Base-by-base conservation (phyloP, 2,329 filamentous ascomycete genomes). In the Amauroascus verrucosus region DNA sequence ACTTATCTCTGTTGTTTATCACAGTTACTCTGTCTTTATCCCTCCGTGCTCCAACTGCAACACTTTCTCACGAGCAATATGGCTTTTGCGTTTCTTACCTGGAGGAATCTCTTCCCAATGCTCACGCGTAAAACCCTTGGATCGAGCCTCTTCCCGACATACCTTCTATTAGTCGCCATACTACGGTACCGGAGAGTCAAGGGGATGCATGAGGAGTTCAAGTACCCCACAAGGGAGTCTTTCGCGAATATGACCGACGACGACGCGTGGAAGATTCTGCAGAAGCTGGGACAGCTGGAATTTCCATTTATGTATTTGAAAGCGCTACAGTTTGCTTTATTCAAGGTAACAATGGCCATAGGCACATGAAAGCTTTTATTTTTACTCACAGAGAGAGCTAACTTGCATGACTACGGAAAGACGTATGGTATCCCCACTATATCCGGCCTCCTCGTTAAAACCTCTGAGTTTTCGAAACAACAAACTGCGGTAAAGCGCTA, bases 361-460 rank as follows among this genome's bases (percentile, higher is more conserved):
- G 9, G n/a, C 35, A 26, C 16, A 18, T 11, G 33, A 5, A 32
- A 32, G 6, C 11, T 6, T 32, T 11, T 32, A 11, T 35, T 35
- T 3, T 11, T 35, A 13, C 14, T 13, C 33, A 13, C 14, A 11
- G 11, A 26, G 2, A 43, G 18, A 14, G 3, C 3, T 43, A 9
- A 40, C n/a, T 26, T 26, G 7, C 7, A 18, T n/a, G n/a, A n/a
- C 6, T 4, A 18, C 2, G 11, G 30, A 28, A 40, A 77, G 70
- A 79, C 77, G 1, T 80, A 80, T 58, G 78, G 77, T 6, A 78
- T 81, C 52, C 77, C 79, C 22, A 69, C 68, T 8, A 77, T 78
- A 41, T 76, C 74, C 1, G 63, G 60, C 2, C 62, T 77, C 1
- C 67, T 78, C 1, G 62, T 67, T 0, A 64, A 67, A 22, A 77